Evolutionary conservation across 192 early-diverging fungal genomes (phyloP).

Genomic region (Linderina pennispora): DNA sequence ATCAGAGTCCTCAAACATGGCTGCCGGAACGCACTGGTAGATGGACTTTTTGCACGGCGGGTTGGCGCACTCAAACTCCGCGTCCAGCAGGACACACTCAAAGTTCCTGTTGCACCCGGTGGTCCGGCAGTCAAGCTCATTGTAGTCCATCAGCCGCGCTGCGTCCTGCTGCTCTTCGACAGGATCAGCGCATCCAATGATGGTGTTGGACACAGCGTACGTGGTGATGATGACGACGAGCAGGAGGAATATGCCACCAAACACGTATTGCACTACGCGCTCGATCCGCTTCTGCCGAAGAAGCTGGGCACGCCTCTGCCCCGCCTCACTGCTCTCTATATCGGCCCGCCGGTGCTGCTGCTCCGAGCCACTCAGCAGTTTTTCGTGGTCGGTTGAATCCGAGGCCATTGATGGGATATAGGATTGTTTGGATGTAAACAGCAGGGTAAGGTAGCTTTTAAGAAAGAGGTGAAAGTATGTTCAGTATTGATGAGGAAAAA

Average conservation of each 20-base stretch:
- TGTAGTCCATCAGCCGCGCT: neutral
- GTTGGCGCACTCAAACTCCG: conserved; percentile 20
- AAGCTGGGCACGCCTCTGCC: too few species aligned
- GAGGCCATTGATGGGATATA: too few species aligned
- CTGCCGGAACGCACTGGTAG: conserved; percentile 27
- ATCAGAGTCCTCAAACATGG: conserved; percentile 14
- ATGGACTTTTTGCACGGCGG: conserved; percentile 21
- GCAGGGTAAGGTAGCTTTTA: too few species aligned
- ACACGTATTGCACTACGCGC: conserved; percentile 2
- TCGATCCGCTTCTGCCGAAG: conserved; percentile 1
- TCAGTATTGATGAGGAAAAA: too few species aligned
- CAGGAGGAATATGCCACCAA: neutral
- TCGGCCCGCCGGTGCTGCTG: neutral
- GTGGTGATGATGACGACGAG: conserved; percentile 3
- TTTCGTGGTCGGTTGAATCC: too few species aligned
- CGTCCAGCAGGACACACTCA: conserved; percentile 16
- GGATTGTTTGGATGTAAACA: too few species aligned
- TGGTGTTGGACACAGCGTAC: conserved; percentile 7
- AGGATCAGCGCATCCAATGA: neutral
- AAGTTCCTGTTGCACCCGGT: conserved; percentile 20
- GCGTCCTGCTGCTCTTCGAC: neutral
- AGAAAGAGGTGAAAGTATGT: too few species aligned
- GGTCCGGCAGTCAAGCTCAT: conserved; percentile 21
- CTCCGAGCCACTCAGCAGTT: neutral
- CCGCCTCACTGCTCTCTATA: too few species aligned